A percentile compares a stretch with the other conserved stretches of the same genome.
phyloP scores from a whole-genome alignment of 805 yeast species.

The Starmera quercuum region DNA sequence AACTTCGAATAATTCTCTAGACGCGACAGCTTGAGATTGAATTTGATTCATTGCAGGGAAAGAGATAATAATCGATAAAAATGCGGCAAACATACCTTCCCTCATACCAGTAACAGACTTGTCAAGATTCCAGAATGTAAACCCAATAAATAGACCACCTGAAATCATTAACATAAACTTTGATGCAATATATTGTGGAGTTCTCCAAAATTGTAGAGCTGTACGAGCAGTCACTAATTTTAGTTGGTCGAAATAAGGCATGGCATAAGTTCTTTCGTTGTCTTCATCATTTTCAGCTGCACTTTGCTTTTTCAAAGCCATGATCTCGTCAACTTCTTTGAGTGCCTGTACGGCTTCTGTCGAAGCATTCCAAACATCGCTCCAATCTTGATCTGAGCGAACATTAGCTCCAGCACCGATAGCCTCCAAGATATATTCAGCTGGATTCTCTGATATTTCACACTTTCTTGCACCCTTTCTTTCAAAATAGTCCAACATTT shows the following conservation, averaged over 20 bases:
- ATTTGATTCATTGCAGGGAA: conserved; percentile 59
- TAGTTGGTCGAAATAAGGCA: conserved; percentile 41
- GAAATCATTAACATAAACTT: conserved; percentile 45
- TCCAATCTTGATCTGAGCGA: conserved; percentile 46
- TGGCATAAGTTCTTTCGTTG: conserved; percentile 18
- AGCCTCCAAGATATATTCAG: conserved; percentile 67
- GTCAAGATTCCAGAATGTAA: conserved; percentile 58
- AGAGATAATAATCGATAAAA: conserved; percentile 51
- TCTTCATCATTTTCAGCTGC: conserved; percentile 3
- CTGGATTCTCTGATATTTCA: conserved; percentile 51
- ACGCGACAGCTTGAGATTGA: conserved; percentile 49
- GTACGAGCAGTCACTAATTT: conserved; percentile 34
- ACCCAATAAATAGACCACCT: conserved; percentile 65
- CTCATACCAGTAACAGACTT: conserved; percentile 48
- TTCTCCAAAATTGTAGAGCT: conserved; percentile 44
- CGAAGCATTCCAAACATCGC: conserved; percentile 47
- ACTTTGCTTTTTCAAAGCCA: conserved; percentile 12
- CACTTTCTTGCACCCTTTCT: conserved; percentile 58
- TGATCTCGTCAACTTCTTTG: conserved; percentile 24
- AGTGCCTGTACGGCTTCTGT: conserved; percentile 22
- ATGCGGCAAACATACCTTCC: conserved; percentile 53
- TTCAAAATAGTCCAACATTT: conserved; percentile 37
- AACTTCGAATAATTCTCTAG: conserved; percentile 61
- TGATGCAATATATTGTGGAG: conserved; percentile 54
- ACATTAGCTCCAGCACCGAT: conserved; percentile 80